These are phyloP conservation scores for Triangularia setosa DNA, from an alignment of 2,329 filamentous ascomycete species.

Conservation along the genomic window DNA sequence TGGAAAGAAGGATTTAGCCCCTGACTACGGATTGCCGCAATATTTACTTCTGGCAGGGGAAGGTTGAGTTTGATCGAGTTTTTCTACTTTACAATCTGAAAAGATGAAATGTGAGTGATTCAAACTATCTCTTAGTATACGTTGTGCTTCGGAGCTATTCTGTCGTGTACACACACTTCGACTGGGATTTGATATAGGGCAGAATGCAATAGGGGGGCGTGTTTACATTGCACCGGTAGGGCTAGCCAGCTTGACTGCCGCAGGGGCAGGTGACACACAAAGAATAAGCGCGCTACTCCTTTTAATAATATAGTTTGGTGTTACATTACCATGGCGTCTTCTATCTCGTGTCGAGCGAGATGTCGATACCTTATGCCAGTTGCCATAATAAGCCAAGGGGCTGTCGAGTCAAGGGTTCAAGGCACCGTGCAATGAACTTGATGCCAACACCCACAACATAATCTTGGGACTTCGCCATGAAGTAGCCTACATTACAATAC, in stretches of 20 bases:
- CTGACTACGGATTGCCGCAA: background rate
- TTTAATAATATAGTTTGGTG: background rate
- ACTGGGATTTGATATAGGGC: background rate
- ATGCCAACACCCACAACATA: background rate
- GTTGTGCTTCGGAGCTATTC: background rate
- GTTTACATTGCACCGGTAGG: background rate
- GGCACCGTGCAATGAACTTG: background rate
- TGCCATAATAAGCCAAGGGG: background rate
- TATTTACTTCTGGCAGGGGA: background rate
- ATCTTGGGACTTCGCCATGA: background rate
- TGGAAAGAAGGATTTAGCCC: background rate
- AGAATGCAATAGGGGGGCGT: background rate
- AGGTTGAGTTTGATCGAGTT: background rate
- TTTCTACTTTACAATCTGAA: background rate
- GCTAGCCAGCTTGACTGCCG: background rate
- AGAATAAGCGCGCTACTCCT: background rate
- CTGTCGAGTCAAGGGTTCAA: background rate
- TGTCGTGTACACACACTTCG: background rate
- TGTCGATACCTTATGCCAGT: background rate
- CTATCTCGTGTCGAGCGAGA: background rate
- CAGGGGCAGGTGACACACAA: background rate
- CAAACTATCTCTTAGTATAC: background rate
- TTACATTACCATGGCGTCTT: background rate
- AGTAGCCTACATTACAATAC: background rate
- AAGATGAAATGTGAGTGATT: background rate